Percentiles rank a stretch among this genome's conserved stretches.
Conservation (phyloP, 345 rosid species). For the Salix udensis region DNA sequence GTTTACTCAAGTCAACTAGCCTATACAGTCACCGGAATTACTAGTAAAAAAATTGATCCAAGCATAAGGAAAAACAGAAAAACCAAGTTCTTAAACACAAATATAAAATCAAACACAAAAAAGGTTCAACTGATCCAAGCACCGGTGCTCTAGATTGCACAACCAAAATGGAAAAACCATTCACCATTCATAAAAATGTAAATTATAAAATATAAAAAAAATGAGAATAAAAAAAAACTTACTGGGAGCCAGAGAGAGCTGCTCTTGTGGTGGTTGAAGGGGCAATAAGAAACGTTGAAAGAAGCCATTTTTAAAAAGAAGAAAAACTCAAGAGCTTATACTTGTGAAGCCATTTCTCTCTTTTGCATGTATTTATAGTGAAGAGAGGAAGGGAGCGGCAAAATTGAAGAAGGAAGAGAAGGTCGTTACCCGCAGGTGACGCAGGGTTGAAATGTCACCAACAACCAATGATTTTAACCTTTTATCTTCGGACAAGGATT, state of each 20-base stretch:
- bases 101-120: not conserved
- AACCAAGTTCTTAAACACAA: not conserved
- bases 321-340: not conserved
- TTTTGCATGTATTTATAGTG: not conserved
- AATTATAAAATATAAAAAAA: not conserved
- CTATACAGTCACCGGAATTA: not conserved
- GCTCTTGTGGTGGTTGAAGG: slow-evolving; percentile 17
- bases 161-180: not conserved
- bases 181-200: not conserved
- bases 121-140: not conserved
- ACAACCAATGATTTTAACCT: not conserved
- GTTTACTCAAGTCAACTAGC: not conserved
- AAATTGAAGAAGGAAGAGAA: slow-evolving; percentile 1
- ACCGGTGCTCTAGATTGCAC: not conserved
- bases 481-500: no score
- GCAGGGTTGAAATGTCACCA: not conserved
- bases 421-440: slow-evolving; percentile 2
- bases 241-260: slow-evolving; percentile 9
- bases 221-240: not conserved
- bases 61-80: not conserved
- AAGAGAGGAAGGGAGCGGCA: not conserved
- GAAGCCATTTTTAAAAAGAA: slow-evolving; percentile 2
- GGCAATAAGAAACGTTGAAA: slow-evolving; percentile 10
- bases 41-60: no score
- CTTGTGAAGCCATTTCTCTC: not conserved